These are phyloP conservation scores for Fusarium newnesense DNA, from an alignment of 2,329 filamentous ascomycete genomes.

Conservation along the genomic window DNA sequence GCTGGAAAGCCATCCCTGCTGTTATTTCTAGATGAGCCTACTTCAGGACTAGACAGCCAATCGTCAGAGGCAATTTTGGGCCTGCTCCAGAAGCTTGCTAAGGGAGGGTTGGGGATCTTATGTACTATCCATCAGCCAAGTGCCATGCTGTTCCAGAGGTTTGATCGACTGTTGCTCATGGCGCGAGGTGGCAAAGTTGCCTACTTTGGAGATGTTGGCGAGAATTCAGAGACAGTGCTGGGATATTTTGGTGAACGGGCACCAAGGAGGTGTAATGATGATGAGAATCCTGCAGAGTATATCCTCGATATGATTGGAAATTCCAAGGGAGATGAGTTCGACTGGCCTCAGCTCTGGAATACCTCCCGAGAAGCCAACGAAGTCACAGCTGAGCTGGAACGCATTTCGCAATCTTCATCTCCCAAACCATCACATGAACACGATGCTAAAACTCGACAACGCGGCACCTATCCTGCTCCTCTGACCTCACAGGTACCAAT, in stretches of 20 bases:
- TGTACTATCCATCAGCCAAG: constrained; percentile 68
- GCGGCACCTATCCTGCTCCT: background rate
- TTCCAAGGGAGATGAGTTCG: background rate
- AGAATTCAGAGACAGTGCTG: constrained; percentile 65
- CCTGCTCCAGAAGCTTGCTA: background rate
- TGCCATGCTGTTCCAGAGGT: constrained; percentile 62
- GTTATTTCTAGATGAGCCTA: constrained; percentile 71
- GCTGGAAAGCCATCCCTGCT: constrained; percentile 67
- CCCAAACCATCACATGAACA: background rate
- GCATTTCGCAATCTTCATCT: background rate
- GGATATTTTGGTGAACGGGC: constrained; percentile 69
- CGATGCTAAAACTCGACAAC: background rate
- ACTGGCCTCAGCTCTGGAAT: background rate
- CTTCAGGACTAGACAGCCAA: constrained; percentile 41
- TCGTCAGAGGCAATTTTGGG: constrained; percentile 1
- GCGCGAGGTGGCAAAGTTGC: constrained; percentile 73
- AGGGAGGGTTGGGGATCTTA: constrained; percentile 53
- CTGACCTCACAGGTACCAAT: constrained; percentile 66
- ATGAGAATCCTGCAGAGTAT: constrained; percentile 80
- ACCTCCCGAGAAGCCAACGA: background rate
- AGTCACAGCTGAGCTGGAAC: background rate
- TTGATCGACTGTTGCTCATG: constrained; percentile 72
- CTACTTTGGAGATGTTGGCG: constrained; percentile 75
- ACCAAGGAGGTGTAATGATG: constrained; percentile 66
- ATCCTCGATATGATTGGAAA: constrained; percentile 56